Evolutionary conservation across 2,329 filamentous ascomycete genomes (phyloP), one percentile per base, ranked within the genome.

Genomic region (Penicillium decumbens): DNA sequence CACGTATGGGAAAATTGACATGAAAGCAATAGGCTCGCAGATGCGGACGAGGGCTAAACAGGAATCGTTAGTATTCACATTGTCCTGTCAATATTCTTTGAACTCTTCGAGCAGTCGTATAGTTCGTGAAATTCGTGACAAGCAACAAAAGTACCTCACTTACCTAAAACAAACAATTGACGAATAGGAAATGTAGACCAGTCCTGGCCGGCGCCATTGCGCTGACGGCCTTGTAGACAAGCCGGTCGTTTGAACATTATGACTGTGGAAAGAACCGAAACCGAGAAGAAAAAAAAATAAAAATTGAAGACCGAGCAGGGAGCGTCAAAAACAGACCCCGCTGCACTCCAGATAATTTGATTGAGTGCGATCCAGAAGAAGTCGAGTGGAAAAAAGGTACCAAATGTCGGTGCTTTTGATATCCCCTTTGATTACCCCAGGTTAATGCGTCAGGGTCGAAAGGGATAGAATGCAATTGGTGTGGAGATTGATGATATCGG

Each of bases 1-100:
- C 61, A 95, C 90, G 72, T 97, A 98, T 1, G 93, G 93, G 68
- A 98, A 97, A 61, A 97, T 96, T 46, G 91, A 96, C 89, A 96
- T 97, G 78, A 98, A 97, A 5, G 93, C 93, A 70, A 98, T 97
- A 45, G 93, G 93, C 70, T 98, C 93, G 77, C 90, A 96, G 76
- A 98, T 92, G 66, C 93, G 86, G 74, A 91, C 95, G 65, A 95
- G 79, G 40, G 90, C 91, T 95, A 52, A 24, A 50, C 35, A 39
- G 32, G 47, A 12, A 43, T 50, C 8, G 45, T 56, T 45, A 53
- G 49, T 53, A 28, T 20, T 45, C 20, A 6, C 28, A 18, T 33
- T 33, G 27, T 41, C n/a, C 40, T 40, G 30, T 39, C 43, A 43
- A 50, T 23, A 50, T 50, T 61, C 58, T 4, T 27, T 8, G 28